A percentile compares a stretch with the other conserved stretches of the same genome.
Evolutionary conservation across 192 early-diverging fungal species (phyloP).

Genomic region (Coemansia umbellata): DNA sequence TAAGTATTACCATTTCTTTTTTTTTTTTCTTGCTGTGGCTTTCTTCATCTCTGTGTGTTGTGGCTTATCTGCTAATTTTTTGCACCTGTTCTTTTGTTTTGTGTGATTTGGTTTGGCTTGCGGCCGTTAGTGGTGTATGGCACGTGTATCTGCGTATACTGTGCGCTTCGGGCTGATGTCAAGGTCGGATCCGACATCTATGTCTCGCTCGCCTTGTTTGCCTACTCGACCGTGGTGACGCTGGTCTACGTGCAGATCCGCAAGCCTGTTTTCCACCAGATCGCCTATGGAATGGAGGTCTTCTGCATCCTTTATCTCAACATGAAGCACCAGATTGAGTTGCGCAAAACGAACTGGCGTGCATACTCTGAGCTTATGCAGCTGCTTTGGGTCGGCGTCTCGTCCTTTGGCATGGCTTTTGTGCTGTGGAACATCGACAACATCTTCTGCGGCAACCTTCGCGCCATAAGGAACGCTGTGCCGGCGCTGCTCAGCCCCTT

Average conservation of each 20-base stretch:
- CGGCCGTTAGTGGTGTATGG: constrained; percentile 65
- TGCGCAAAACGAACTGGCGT: constrained; percentile 36
- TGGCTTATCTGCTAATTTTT: neutral
- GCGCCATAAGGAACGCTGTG: constrained; percentile 45
- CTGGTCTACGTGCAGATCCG: constrained; percentile 61
- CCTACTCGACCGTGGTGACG: constrained; percentile 55
- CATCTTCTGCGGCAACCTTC: constrained; percentile 58
- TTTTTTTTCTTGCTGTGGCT: neutral
- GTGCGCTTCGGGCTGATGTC: constrained; percentile 50
- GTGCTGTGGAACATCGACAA: constrained; percentile 80
- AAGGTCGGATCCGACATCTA: constrained; percentile 38
- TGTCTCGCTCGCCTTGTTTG: constrained; percentile 51
- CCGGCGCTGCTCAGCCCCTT: constrained; percentile 53
- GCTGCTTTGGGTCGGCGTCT: constrained; percentile 32
- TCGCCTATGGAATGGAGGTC: constrained; percentile 57
- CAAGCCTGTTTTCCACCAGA: constrained; percentile 70
- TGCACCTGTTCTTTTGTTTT: neutral
- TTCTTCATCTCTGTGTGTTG: constrained; percentile 25
- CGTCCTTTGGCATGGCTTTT: constrained; percentile 55
- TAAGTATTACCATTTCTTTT: constrained; percentile 14
- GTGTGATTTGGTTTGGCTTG: too few species aligned
- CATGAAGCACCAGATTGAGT: constrained; percentile 37
- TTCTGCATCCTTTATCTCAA: constrained; percentile 50
- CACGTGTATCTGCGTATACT: constrained; percentile 53
- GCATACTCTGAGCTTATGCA: constrained; percentile 37